Evolutionary conservation across 192 early-diverging fungal species (phyloP).

Genomic region (Coemansia reversa): DNA sequence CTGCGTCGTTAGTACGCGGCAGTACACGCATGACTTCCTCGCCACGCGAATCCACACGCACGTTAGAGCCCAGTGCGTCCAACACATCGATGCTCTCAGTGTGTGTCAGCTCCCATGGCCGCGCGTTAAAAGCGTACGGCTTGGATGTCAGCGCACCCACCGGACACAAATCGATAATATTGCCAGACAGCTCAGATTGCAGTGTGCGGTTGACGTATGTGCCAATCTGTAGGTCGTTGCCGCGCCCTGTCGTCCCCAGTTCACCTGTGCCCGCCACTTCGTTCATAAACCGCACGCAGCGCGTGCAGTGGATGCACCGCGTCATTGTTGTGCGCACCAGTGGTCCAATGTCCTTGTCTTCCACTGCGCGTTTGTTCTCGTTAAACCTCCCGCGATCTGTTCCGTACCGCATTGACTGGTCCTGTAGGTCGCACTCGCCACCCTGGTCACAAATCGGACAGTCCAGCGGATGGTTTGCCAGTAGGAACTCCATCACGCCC

Average conservation of each 20-base stretch:
- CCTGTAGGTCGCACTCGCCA: slow-evolving; percentile 98
- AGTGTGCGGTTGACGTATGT: slow-evolving; percentile 91
- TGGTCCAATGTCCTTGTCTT: slow-evolving; percentile 97
- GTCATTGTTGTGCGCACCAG: slow-evolving; percentile 96
- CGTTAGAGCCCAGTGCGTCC: slow-evolving; percentile 94
- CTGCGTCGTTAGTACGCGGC: slow-evolving; percentile 94
- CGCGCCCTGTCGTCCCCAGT: slow-evolving; percentile 92
- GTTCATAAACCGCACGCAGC: slow-evolving; percentile 97
- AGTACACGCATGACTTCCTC: slow-evolving; percentile 95
- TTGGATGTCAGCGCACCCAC: slow-evolving; percentile 97
- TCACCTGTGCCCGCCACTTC: slow-evolving; percentile 95
- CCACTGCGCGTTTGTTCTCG: slow-evolving; percentile 94
- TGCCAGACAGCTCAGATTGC: slow-evolving; percentile 93
- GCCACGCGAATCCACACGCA: slow-evolving; percentile 94
- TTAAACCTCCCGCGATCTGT: slow-evolving; percentile 87
- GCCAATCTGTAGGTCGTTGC: slow-evolving; percentile 98
- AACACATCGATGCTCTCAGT: slow-evolving; percentile 94
- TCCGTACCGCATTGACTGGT: slow-evolving; percentile 96
- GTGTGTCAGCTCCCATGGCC: slow-evolving; percentile 96
- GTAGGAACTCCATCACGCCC: slow-evolving; percentile 89
- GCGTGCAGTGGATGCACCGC: slow-evolving; percentile 98
- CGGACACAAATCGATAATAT: slow-evolving; percentile 97
- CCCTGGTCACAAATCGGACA: slow-evolving; percentile 99
- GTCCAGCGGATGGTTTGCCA: slow-evolving; percentile 97
- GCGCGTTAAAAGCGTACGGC: slow-evolving; percentile 89